Conservation (phyloP, 345 rosid genomes). For the Barbarea vulgaris region DNA sequence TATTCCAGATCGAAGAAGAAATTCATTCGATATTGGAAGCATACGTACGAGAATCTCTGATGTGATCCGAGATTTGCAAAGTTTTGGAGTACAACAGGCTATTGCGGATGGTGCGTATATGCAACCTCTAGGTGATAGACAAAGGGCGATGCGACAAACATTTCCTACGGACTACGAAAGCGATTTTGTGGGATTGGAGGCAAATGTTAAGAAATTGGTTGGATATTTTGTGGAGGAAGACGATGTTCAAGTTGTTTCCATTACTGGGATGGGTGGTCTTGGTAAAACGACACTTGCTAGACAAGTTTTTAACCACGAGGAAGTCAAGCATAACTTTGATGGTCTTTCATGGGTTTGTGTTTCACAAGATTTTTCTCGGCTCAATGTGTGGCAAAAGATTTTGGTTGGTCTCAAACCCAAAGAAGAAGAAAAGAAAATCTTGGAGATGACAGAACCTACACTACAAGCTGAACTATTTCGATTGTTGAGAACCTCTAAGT, state of each 20-base stretch:
- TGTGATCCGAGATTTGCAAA: neutral
- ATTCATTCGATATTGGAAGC: neutral
- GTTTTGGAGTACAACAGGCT: neutral
- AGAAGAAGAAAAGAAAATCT: too few species aligned
- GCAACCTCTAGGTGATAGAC: neutral
- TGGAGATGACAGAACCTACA: too few species aligned
- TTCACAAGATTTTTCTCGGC: neutral
- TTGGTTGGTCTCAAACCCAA: too few species aligned
- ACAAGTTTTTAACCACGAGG: neutral
- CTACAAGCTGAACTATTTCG: slow-evolving; percentile 20
- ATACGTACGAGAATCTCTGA: neutral
- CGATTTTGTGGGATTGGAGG: neutral
- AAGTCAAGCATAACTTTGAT: neutral
- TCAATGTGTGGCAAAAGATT: neutral
- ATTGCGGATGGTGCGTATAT: fast-evolving
- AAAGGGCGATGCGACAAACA: neutral
- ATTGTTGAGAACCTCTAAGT: neutral
- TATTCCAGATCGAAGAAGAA: neutral
- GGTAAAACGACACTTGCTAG: neutral
- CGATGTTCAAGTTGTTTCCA: neutral
- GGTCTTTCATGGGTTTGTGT: neutral
- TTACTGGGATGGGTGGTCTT: neutral
- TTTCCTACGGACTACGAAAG: neutral
- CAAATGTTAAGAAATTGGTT: neutral
- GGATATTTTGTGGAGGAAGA: neutral